Evolutionary conservation across 169 alveolate species (phyloP).

Genomic region (Eimeria necatrix): DNA sequence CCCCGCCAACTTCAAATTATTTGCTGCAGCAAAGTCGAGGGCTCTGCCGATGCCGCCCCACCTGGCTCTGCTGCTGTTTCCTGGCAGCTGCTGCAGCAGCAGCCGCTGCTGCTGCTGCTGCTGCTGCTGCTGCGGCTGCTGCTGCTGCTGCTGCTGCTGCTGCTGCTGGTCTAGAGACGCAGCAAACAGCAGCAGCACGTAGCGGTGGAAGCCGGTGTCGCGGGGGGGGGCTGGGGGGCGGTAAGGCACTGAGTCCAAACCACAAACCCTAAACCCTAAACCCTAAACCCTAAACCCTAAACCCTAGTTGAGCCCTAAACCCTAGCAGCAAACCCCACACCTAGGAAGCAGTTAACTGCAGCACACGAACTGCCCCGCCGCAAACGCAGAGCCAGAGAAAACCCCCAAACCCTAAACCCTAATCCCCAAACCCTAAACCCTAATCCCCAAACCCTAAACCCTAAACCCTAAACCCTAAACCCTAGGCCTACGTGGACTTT

Average conservation of each 20-base stretch:
- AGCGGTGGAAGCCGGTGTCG: slow-evolving; percentile 48
- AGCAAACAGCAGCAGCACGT: slow-evolving; percentile 3
- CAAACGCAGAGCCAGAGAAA: not conserved
- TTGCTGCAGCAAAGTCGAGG: slow-evolving; percentile 31
- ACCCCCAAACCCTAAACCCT: not conserved
- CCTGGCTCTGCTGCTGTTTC: slow-evolving; percentile 29
- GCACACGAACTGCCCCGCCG: no score
- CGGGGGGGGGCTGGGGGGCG: not conserved
- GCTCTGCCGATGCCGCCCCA: slow-evolving; percentile 6
- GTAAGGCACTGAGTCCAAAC: not conserved
- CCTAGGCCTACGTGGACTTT: slow-evolving; percentile 5
- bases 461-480: slow-evolving; percentile 13
- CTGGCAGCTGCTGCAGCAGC: slow-evolving; percentile 48
- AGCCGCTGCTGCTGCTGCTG: not conserved
- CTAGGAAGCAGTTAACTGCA: not conserved
- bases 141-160: no score
- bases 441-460: slow-evolving; percentile 3
- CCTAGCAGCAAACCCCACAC: no score
- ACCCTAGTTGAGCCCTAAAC: no score
- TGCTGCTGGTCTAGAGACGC: no score
- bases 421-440: not conserved
- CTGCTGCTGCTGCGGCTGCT: no score
- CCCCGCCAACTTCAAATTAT: slow-evolving; percentile 7
- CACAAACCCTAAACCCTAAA: slow-evolving; percentile 18
- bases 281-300: no score